Base-by-base conservation (phyloP, 306 rosid genomes). In the Inga leiocalycina region DNA sequence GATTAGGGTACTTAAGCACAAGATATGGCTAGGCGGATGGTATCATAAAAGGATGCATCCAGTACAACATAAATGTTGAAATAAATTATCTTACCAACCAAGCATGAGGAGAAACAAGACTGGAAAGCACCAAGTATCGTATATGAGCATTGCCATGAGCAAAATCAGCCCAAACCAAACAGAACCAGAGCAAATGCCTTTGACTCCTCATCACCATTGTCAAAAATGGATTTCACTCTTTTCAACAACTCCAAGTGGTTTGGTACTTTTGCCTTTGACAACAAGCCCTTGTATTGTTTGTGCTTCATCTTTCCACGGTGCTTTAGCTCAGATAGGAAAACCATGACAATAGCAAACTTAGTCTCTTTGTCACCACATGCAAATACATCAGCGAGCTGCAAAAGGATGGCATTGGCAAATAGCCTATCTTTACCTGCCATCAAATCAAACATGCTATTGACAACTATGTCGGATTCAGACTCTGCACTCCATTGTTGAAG, bases 151-250 rank as follows among this genome's bases (percentile, higher is more conserved):
- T 88, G 77, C 89, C 93, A 57, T 89, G 84, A 16, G 95, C 84
- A 52, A 93, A 90, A 79, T 90, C 90, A 56, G 96, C 96, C 98
- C 99, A 95, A 79, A 75, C 99, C 98, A 62, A 90, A 93, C 72
- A 95, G 80, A 86, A 88, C 80, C 86, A 95, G 86, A 86, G 97
- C 92, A 82, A 91, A 52, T 49, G 92, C 90, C 79, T 78, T 92
- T 17, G 93, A 91, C 73, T 88, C 88, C 52, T 27, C 82, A 83
- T 90, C 94, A 59, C 91, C 93, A 71, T 56, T 14, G 35, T 88
- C 86, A 76, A 83, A 90, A 84, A 91, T 93, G 85, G 86, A 80
- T 91, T 88, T 93, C 62, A 93, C 94, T 80, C 91, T 84, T 68
- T 52, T 85, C 79, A 92, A 84, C 88, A 93, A 81, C 86, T 93